Evolutionary conservation across 768 basidiomycete species (phyloP), one percentile per base, ranked within the genome.

Genomic region (Tulasnella sp.): DNA sequence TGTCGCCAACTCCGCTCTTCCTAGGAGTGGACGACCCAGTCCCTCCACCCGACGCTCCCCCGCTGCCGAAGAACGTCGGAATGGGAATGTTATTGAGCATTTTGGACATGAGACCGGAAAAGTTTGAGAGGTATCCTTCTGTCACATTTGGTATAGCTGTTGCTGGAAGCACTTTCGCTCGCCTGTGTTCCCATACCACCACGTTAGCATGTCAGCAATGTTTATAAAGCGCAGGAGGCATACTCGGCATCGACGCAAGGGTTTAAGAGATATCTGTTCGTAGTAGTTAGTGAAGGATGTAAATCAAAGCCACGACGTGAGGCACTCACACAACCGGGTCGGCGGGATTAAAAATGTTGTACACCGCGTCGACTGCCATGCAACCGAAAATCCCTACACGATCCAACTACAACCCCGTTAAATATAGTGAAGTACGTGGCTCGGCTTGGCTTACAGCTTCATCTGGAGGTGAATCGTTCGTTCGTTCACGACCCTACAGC

Each of bases 321-420:
- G 29, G 64, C n/a, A 81, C 82, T 67, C 72, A 83, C 79, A 83
- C 84, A 39, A 86, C 81, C 0, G 85, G 85, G 78, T 85, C 85
- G 36, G 84, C 83, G 11, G 82, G 81, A 79, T 85, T 82, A 77
- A 85, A 84, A 29, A 85, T 82, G 79, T 85, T 85, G 78, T 85
- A 85, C 5, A 86, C 74, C 29, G 83, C 81, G 74, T 85, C 85
- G 22, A 83, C 80, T 12, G 84, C 81, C 80, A 86, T 81, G 77
- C 85, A 86, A 7, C 85, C 85, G 74, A 85, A 85, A 58, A 83
- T 77, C 0, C 84, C 85, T 9, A 82, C 80, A n/a, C 84, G 81
- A 67, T 85, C 84, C 34, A 85, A 80, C 83, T 84, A 37, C 34
- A 39, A 40, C 7, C 22, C 4, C 2, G n/a, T n/a, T 29, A 19